Percentiles rank a stretch among this genome's conserved stretches.
These are phyloP conservation scores for Elsinoe australis DNA, from an alignment of 2,329 filamentous ascomycete species.

Conservation along the genomic window DNA sequence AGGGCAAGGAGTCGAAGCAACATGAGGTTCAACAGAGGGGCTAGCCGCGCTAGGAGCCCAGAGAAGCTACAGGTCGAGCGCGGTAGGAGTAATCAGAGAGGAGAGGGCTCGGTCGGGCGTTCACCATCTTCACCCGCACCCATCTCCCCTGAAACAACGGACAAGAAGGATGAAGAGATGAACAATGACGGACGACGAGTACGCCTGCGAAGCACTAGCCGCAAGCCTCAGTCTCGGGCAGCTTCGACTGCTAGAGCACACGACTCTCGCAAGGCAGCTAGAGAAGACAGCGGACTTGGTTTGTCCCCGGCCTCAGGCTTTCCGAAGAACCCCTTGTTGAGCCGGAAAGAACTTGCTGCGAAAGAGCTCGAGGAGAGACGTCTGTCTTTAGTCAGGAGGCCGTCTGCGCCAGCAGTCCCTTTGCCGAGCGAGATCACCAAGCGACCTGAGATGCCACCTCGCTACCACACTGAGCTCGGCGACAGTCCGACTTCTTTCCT, in stretches of 20 bases:
- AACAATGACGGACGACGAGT: slow-evolving; percentile 37
- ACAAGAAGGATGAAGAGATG: slow-evolving; percentile 56
- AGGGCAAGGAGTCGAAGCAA: slow-evolving; percentile 23
- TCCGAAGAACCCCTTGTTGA: slow-evolving; percentile 21
- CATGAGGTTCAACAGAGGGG: not conserved
- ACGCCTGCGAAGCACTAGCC: slow-evolving; percentile 45
- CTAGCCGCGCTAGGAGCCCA: slow-evolving; percentile 7
- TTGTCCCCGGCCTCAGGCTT: not conserved
- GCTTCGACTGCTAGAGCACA: slow-evolving; percentile 22
- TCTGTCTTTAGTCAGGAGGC: slow-evolving; percentile 71
- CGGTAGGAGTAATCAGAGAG: slow-evolving; percentile 57
- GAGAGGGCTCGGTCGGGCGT: slow-evolving; percentile 50
- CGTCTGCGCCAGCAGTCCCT: slow-evolving; percentile 71
- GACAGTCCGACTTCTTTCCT: slow-evolving; percentile 38
- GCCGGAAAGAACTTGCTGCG: slow-evolving; percentile 47
- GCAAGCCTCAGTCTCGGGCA: slow-evolving; percentile 36
- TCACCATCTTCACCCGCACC: slow-evolving; percentile 79
- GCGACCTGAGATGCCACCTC: slow-evolving; percentile 34
- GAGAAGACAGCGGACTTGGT: slow-evolving; percentile 10
- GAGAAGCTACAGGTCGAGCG: slow-evolving; percentile 32
- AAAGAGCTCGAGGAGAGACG: slow-evolving; percentile 83
- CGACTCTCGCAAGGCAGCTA: not conserved
- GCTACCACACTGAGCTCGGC: slow-evolving; percentile 35
- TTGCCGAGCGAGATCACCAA: slow-evolving; percentile 49
- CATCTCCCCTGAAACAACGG: slow-evolving; percentile 54